A percentile compares a stretch with the other conserved stretches of the same genome.
These are phyloP conservation scores for Ceratonia siliqua DNA, from an alignment of 306 rosid species.

Conservation along the genomic window DNA sequence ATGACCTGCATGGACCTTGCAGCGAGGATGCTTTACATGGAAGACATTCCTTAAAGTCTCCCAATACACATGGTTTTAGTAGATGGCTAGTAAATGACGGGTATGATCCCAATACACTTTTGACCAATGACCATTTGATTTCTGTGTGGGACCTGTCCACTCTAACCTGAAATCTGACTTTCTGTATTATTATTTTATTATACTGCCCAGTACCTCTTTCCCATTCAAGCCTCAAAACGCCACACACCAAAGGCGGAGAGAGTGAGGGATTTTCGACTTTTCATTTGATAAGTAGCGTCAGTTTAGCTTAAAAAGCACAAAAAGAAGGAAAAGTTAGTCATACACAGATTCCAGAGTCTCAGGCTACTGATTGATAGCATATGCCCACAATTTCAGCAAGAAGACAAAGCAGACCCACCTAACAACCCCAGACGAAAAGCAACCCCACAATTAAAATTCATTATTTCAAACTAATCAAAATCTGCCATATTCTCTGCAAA, in stretches of 20 bases:
- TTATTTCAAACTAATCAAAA: conserved; percentile 16
- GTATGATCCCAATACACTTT: conserved; percentile 30
- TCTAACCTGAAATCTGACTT: conserved; percentile 42
- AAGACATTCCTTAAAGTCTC: conserved; percentile 40
- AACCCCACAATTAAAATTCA: conserved; percentile 26
- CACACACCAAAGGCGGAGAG: conserved; percentile 13
- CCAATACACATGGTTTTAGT: no score
- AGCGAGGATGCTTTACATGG: conserved; percentile 34
- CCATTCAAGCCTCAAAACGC: conserved; percentile 24
- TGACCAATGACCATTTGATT: conserved; percentile 39
- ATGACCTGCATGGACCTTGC: no score
- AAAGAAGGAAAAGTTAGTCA: conserved; percentile 47
- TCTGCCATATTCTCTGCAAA: neutral
- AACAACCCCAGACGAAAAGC: conserved; percentile 38
- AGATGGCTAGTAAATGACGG: neutral
- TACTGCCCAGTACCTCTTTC: neutral
- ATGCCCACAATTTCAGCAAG: conserved; percentile 58
- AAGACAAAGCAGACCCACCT: conserved; percentile 74
- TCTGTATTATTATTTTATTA: neutral
- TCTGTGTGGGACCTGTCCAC: conserved; percentile 38
- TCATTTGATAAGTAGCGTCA: conserved; percentile 36
- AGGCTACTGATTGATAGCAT: conserved; percentile 45
- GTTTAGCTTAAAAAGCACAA: conserved; percentile 45
- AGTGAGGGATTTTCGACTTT: conserved; percentile 5
- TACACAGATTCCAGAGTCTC: conserved; percentile 49